These are phyloP conservation scores for Combretum micranthum DNA, from an alignment of 345 rosid species.

Conservation along the genomic window DNA sequence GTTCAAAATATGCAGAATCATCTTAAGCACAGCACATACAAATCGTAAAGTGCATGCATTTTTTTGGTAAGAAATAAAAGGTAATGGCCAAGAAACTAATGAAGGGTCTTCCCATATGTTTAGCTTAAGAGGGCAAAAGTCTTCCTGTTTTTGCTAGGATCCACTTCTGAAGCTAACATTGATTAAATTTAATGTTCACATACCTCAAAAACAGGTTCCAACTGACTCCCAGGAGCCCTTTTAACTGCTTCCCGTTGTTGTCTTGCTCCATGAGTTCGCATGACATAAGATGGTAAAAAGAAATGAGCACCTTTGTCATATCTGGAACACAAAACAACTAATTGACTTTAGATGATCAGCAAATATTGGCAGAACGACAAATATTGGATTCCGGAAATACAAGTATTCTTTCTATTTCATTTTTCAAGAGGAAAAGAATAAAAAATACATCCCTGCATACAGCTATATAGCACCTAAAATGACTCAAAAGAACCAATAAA, in stretches of 20 bases:
- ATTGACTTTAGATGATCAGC: neutral
- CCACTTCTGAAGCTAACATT: too few relatives aligned
- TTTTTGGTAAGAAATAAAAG: too few relatives aligned
- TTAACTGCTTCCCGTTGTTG: slow-evolving; percentile 59
- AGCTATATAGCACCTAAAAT: neutral
- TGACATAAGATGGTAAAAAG: slow-evolving; percentile 76
- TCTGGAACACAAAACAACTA: slow-evolving; percentile 37
- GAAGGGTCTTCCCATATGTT: too few relatives aligned
- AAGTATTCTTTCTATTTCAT: too few relatives aligned
- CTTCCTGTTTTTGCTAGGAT: neutral
- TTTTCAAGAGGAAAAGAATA: neutral
- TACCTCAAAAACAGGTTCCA: slow-evolving; percentile 80
- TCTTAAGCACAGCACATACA: neutral
- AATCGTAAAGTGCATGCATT: too few relatives aligned
- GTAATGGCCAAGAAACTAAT: too few relatives aligned
- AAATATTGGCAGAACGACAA: neutral
- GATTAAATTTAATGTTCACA: slow-evolving; percentile 11
- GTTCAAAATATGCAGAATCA: slow-evolving; percentile 8
- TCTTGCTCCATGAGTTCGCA: slow-evolving; percentile 93
- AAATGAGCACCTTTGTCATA: slow-evolving; percentile 83
- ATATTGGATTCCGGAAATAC: neutral
- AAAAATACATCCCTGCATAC: too few relatives aligned
- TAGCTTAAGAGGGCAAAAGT: neutral
- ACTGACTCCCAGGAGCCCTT: slow-evolving; percentile 54
- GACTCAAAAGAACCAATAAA: slow-evolving; percentile 5